These are phyloP conservation scores for Lepidium africanum DNA, from an alignment of 345 rosid genomes.

Conservation along the genomic window DNA sequence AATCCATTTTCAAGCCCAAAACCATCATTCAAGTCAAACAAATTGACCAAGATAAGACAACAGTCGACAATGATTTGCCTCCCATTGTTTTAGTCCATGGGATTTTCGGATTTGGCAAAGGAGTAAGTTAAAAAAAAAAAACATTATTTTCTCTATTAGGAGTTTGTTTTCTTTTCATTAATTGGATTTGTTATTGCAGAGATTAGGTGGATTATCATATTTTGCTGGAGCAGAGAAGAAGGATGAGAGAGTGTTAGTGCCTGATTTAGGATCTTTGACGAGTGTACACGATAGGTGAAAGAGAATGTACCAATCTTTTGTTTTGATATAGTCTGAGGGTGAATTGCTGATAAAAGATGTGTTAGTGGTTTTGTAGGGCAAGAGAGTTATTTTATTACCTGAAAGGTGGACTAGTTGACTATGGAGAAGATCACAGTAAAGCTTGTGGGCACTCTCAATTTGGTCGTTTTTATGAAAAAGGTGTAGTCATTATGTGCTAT, in stretches of 20 bases:
- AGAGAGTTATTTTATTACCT: conserved; percentile 88
- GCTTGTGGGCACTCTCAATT: conserved; percentile 88
- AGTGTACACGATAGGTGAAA: conserved; percentile 76
- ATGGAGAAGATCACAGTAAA: conserved; percentile 88
- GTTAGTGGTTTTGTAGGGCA: conserved; percentile 51
- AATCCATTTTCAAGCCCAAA: conserved; percentile 45
- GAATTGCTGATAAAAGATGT: neutral
- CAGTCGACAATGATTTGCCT: conserved; percentile 40
- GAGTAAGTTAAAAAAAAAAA: conserved; percentile 32
- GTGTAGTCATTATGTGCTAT: conserved; percentile 25
- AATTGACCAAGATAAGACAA: conserved; percentile 18
- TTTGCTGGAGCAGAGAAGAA: conserved; percentile 98
- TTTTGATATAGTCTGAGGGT: neutral
- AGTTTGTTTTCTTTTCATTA: neutral
- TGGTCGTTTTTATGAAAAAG: conserved; percentile 76
- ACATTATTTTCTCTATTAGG: neutral
- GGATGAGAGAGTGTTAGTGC: conserved; percentile 89
- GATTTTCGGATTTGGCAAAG: conserved; percentile 98
- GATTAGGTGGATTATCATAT: conserved; percentile 84
- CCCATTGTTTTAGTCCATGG: conserved; percentile 97
- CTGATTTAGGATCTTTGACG: conserved; percentile 95
- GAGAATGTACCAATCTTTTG: neutral
- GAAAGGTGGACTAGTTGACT: conserved; percentile 93
- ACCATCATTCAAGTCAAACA: conserved; percentile 32
- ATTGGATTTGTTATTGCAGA: conserved; percentile 37